These are phyloP conservation scores for Aphanomyces euteiches DNA, from an alignment of 352 stramenopile species.

Conservation along the genomic window DNA sequence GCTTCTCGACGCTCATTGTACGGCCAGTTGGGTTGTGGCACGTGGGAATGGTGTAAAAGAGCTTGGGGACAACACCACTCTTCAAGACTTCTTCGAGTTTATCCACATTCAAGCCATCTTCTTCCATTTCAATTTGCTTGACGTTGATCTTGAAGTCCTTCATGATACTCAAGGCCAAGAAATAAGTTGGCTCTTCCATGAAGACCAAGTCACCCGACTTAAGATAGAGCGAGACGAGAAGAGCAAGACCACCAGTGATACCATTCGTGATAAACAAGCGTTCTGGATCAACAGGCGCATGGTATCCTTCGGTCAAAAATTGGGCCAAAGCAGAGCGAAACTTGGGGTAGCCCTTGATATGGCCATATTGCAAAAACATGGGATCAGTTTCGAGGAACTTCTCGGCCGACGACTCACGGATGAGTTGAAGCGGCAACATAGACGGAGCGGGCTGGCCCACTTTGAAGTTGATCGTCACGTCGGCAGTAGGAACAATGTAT, in stretches of 20 bases:
- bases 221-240: constrained; percentile 71
- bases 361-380: constrained; percentile 68
- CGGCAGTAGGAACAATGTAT: constrained; percentile 69
- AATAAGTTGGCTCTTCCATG: constrained; percentile 91
- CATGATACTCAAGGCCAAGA: constrained; percentile 90
- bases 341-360: constrained; percentile 57
- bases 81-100: constrained; percentile 66
- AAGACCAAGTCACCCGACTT: constrained; percentile 82
- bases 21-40: constrained; percentile 91
- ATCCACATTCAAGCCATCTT: constrained; percentile 61
- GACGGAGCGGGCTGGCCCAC: constrained; percentile 74
- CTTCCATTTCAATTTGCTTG: constrained; percentile 68
- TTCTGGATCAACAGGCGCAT: constrained; percentile 49
- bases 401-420: constrained; percentile 45
- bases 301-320: constrained; percentile 59
- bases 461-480: constrained; percentile 79
- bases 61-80: constrained; percentile 64
- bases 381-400: constrained; percentile 58
- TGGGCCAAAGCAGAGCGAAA: constrained; percentile 64
- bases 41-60: constrained; percentile 91
- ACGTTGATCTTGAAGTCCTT: constrained; percentile 81
- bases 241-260: constrained; percentile 89
- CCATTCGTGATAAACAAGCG: constrained; percentile 85
- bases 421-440: constrained; percentile 67
- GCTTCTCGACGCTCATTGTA: constrained; percentile 62